A percentile compares a stretch with the other conserved stretches of the same genome.
phyloP scores from a whole-genome alignment of 2,329 filamentous ascomycete genomes.

The Nemania sp. region DNA sequence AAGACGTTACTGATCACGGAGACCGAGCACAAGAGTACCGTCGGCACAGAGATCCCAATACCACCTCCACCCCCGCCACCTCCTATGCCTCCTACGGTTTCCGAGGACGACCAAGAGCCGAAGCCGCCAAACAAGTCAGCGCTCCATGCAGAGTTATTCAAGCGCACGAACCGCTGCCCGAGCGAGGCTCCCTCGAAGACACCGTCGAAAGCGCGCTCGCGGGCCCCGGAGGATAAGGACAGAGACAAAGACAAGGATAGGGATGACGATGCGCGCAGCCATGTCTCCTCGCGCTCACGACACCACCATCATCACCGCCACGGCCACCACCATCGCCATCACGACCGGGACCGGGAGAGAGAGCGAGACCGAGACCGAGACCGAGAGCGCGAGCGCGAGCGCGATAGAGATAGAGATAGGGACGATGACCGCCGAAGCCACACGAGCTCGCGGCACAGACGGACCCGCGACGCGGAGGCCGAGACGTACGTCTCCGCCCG shows the following conservation, averaged over 20 bases:
- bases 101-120: slow-evolving; percentile 40
- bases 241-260: too few species aligned
- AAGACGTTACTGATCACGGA: slow-evolving; percentile 57
- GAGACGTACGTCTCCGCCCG: slow-evolving; percentile 61
- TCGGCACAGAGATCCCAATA: slow-evolving; percentile 52
- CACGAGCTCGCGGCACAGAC: slow-evolving; percentile 42
- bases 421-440: slow-evolving; percentile 41
- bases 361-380: not conserved
- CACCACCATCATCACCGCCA: not conserved
- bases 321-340: not conserved
- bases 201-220: slow-evolving; percentile 14
- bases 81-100: slow-evolving; percentile 15
- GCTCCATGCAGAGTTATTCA: slow-evolving; percentile 28
- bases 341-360: not conserved
- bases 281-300: slow-evolving; percentile 18
- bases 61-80: slow-evolving; percentile 45
- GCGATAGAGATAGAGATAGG: slow-evolving; percentile 10
- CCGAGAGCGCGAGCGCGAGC: not conserved
- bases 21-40: slow-evolving; percentile 57
- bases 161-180: slow-evolving; percentile 12
- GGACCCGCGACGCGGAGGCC: slow-evolving; percentile 52
- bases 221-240: slow-evolving; percentile 3
- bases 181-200: slow-evolving; percentile 7
- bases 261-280: slow-evolving; percentile 33
- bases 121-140: slow-evolving; percentile 21